These are phyloP conservation scores for Bathelium albidoporum DNA, from an alignment of 495 filamentous ascomycete genomes.

Conservation along the genomic window DNA sequence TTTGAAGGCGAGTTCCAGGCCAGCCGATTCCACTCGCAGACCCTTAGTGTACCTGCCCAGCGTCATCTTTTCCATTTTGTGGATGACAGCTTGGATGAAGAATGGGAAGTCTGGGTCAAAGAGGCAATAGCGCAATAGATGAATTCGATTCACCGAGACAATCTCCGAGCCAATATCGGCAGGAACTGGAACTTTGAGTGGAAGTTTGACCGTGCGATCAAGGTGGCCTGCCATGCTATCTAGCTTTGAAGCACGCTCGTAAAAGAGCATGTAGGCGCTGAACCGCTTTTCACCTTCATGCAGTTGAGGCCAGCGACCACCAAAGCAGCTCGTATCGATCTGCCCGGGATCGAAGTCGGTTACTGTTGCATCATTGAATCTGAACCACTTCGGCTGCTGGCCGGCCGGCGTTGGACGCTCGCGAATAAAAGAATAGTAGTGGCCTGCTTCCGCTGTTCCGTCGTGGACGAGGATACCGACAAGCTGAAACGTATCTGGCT, in stretches of 20 bases:
- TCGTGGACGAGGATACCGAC: slow-evolving; percentile 88
- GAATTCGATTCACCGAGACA: slow-evolving; percentile 56
- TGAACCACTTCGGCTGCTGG: slow-evolving; percentile 56
- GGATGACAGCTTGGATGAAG: slow-evolving; percentile 55
- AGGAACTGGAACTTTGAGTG: slow-evolving; percentile 49
- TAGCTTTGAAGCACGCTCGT: slow-evolving; percentile 66
- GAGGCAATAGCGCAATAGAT: slow-evolving; percentile 70
- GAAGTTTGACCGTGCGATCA: slow-evolving; percentile 24
- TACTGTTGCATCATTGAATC: slow-evolving; percentile 87
- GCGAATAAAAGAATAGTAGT: slow-evolving; percentile 93
- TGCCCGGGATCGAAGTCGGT: slow-evolving; percentile 59
- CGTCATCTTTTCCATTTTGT: slow-evolving; percentile 35
- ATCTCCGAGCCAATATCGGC: slow-evolving; percentile 49
- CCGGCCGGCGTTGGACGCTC: slow-evolving; percentile 52
- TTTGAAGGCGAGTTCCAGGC: slow-evolving; percentile 57
- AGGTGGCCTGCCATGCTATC: slow-evolving; percentile 30
- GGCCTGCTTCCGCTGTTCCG: slow-evolving; percentile 86
- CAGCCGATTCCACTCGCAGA: slow-evolving; percentile 48
- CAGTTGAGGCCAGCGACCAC: slow-evolving; percentile 48
- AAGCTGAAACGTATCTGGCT: slow-evolving; percentile 74
- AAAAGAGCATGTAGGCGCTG: slow-evolving; percentile 92
- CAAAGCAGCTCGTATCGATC: slow-evolving; percentile 71
- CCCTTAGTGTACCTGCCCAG: slow-evolving; percentile 37
- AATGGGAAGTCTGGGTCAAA: slow-evolving; percentile 61
- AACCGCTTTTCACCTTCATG: slow-evolving; percentile 32